Conservation (phyloP, 805 yeast species). For the Lachancea lanzarotensis region DNA sequence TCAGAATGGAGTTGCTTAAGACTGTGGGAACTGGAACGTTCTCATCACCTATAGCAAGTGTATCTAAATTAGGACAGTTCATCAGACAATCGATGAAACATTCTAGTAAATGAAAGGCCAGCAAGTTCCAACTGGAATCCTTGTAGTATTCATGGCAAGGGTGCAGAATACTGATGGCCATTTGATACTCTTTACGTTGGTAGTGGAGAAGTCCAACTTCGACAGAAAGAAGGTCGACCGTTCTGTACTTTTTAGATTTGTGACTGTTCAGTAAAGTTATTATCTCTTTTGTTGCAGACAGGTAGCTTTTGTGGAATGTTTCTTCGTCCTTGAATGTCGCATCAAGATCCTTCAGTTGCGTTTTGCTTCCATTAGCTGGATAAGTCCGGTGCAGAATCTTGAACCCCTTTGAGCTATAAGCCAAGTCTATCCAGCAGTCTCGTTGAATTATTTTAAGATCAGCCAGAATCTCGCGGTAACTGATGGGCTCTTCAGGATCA, state of each 20-base stretch:
- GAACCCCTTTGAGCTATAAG: slow-evolving; percentile 13
- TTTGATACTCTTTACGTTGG: slow-evolving; percentile 47
- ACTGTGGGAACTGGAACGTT: slow-evolving; percentile 21
- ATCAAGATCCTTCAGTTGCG: slow-evolving; percentile 10
- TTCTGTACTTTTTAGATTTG: slow-evolving; percentile 42
- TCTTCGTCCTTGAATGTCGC: slow-evolving; percentile 18
- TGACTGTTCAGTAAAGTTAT: slow-evolving; percentile 17
- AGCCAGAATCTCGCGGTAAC: slow-evolving; percentile 31
- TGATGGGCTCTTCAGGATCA: slow-evolving; percentile 3
- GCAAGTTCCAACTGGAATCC: slow-evolving; percentile 64
- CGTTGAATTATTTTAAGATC: slow-evolving; percentile 37
- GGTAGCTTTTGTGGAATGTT: slow-evolving; percentile 34
- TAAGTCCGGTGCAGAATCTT: slow-evolving; percentile 12
- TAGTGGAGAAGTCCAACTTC: slow-evolving; percentile 72
- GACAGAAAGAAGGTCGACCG: slow-evolving; percentile 66
- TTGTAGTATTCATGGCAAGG: slow-evolving; percentile 65
- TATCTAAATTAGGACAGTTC: slow-evolving; percentile 17
- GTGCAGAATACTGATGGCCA: slow-evolving; percentile 57
- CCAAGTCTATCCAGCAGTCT: slow-evolving; percentile 34
- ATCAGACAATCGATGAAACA: slow-evolving; percentile 63
- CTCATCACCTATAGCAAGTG: slow-evolving; percentile 23
- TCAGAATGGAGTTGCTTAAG: slow-evolving; percentile 27
- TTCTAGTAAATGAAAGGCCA: slow-evolving; percentile 60
- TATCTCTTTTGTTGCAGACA: slow-evolving; percentile 44
- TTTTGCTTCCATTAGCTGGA: slow-evolving; percentile 5